These are phyloP conservation scores for Cryptococcus amylolentus DNA, from an alignment of 1,284 basidiomycete genomes.

Conservation along the genomic window DNA sequence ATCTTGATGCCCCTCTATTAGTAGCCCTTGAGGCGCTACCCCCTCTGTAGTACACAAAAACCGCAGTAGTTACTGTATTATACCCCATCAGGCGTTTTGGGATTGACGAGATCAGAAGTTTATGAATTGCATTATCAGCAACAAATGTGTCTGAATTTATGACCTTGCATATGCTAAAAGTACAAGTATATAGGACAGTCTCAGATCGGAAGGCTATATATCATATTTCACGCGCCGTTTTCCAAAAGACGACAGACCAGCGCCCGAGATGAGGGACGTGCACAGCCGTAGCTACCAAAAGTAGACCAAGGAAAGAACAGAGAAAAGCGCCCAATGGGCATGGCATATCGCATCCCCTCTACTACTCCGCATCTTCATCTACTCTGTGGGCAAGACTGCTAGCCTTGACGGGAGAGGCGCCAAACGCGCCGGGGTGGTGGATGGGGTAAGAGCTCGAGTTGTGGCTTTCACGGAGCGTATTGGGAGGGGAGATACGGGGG, in stretches of 20 bases:
- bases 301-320: neutral
- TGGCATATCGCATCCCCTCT: neutral
- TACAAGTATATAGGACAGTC: no score
- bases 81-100: neutral
- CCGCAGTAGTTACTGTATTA: neutral
- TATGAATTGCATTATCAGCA: neutral
- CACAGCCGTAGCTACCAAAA: neutral
- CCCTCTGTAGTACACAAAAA: neutral
- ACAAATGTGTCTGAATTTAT: neutral
- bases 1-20: neutral
- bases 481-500: slow-evolving; percentile 39
- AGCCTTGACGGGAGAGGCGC: slow-evolving; percentile 47
- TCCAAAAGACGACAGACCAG: no score
- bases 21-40: neutral
- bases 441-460: slow-evolving; percentile 42
- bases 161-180: no score
- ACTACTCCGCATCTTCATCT: slow-evolving; percentile 38
- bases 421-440: slow-evolving; percentile 29
- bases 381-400: slow-evolving; percentile 39
- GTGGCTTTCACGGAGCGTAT: slow-evolving; percentile 30
- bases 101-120: neutral
- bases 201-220: neutral
- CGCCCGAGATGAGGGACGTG: no score
- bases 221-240: neutral
- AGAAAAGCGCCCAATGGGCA: neutral